Percentiles rank a stretch among this genome's conserved stretches.
Evolutionary conservation across 2,329 filamentous ascomycete genomes (phyloP).

Genomic region (Penicillium crustosum): DNA sequence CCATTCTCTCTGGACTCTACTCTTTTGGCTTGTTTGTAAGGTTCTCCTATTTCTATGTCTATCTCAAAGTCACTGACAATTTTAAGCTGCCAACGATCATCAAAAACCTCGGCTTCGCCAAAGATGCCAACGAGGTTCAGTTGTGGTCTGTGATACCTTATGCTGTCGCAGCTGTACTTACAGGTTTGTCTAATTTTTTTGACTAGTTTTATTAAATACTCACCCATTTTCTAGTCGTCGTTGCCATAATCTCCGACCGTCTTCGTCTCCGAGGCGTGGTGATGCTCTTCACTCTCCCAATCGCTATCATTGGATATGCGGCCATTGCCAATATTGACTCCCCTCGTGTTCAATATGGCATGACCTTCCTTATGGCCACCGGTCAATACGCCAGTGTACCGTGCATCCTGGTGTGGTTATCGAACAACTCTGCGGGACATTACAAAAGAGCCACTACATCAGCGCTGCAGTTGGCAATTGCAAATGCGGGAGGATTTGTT

Average conservation of each 20-base stretch:
- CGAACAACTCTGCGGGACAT: constrained; percentile 67
- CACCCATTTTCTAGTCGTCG: constrained; percentile 24
- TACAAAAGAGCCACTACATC: constrained; percentile 69
- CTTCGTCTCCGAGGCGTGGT: constrained; percentile 59
- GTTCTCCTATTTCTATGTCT: background rate
- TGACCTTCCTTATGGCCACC: constrained; percentile 67
- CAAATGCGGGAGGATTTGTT: constrained; percentile 67
- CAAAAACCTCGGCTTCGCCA: constrained; percentile 54
- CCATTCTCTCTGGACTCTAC: constrained; percentile 58
- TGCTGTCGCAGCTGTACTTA: constrained; percentile 58
- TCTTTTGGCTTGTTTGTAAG: constrained; percentile 64
- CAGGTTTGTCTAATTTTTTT: constrained; percentile 39
- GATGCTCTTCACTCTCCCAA: constrained; percentile 63
- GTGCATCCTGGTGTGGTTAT: constrained; percentile 64
- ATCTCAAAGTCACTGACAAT: background rate
- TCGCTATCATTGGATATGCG: constrained; percentile 66
- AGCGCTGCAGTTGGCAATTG: constrained; percentile 64
- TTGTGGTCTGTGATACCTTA: constrained; percentile 66
- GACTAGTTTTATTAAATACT: background rate
- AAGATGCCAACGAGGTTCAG: constrained; percentile 58
- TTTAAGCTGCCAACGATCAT: constrained; percentile 63
- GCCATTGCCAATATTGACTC: constrained; percentile 59
- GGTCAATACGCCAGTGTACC: constrained; percentile 65
- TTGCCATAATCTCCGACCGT: constrained; percentile 61
- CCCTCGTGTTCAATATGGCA: constrained; percentile 59